Evolutionary conservation across 2,329 filamentous ascomycete genomes (phyloP).

Genomic region (Claviceps pusilla): DNA sequence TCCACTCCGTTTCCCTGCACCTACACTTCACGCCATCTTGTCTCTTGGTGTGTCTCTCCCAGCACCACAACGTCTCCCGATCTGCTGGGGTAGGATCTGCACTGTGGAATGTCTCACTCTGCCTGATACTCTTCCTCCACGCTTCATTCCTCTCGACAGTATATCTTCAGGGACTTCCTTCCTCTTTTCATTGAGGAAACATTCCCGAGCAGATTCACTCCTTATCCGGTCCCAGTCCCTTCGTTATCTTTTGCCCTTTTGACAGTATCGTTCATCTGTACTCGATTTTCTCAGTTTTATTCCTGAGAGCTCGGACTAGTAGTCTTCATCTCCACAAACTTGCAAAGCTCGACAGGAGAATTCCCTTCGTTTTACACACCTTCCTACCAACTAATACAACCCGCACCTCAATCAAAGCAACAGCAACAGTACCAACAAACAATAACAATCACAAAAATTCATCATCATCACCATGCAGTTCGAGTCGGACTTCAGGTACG

Average conservation of each 20-base stretch:
- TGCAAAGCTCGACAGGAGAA: neutral
- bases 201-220: conserved; percentile 20
- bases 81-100: conserved; percentile 20
- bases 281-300: neutral
- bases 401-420: neutral
- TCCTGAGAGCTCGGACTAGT: conserved; percentile 1
- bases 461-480: conserved; percentile 23
- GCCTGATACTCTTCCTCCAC: conserved; percentile 16
- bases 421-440: no score
- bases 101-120: conserved; percentile 20
- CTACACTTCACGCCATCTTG: conserved; percentile 16
- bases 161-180: conserved; percentile 27
- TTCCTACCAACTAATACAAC: neutral
- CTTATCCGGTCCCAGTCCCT: conserved; percentile 3
- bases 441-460: neutral
- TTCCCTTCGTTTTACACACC: conserved; percentile 1
- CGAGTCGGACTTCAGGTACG: conserved; percentile 24
- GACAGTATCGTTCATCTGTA: conserved; percentile 2
- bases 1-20: conserved; percentile 20
- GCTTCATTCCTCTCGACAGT: conserved; percentile 23
- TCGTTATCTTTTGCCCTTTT: conserved; percentile 2
- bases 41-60: conserved; percentile 21
- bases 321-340: neutral
- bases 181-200: conserved; percentile 16
- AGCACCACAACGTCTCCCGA: conserved; percentile 16